These are phyloP conservation scores for Beauveria sp. DNA, from an alignment of 2,329 filamentous ascomycete genomes.

Conservation along the genomic window DNA sequence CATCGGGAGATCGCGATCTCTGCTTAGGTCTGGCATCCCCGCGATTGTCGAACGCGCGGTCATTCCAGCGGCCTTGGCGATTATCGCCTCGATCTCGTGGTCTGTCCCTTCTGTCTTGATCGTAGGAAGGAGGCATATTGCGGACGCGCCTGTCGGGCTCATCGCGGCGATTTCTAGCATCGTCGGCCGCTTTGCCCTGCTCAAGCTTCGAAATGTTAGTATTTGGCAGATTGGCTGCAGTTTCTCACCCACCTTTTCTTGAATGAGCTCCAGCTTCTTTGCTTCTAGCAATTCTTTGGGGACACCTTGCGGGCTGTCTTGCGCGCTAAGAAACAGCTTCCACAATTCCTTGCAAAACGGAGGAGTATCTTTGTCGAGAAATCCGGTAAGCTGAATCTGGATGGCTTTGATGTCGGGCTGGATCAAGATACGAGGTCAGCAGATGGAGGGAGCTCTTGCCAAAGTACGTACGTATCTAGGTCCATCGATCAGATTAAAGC, in stretches of 20 bases:
- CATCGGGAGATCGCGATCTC: constrained; percentile 42
- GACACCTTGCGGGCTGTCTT: constrained; percentile 80
- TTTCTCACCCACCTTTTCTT: constrained; percentile 67
- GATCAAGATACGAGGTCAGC: constrained; percentile 15
- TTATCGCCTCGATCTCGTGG: constrained; percentile 45
- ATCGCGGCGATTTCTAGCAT: constrained; percentile 63
- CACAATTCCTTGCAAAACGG: constrained; percentile 90
- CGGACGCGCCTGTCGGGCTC: constrained; percentile 64
- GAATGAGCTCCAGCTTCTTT: constrained; percentile 89
- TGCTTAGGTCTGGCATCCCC: constrained; percentile 37
- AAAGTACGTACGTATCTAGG: constrained; percentile 59
- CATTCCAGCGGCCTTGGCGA: constrained; percentile 46
- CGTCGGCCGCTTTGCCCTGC: constrained; percentile 73
- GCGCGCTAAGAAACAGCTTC: constrained; percentile 84
- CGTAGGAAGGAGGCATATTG: constrained; percentile 57
- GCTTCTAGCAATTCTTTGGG: constrained; percentile 91
- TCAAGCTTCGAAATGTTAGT: constrained; percentile 52
- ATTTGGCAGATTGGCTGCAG: neutral
- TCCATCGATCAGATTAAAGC: constrained; percentile 63
- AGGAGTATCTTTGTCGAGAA: constrained; percentile 86
- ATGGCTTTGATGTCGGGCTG: constrained; percentile 94
- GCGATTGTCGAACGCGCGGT: constrained; percentile 39
- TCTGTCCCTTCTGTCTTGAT: constrained; percentile 52
- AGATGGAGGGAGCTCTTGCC: constrained; percentile 17
- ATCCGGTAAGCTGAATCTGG: constrained; percentile 90